These are phyloP conservation scores for Digitaria exilis DNA, from an alignment of 202 grass and related monocot species.

Conservation along the genomic window DNA sequence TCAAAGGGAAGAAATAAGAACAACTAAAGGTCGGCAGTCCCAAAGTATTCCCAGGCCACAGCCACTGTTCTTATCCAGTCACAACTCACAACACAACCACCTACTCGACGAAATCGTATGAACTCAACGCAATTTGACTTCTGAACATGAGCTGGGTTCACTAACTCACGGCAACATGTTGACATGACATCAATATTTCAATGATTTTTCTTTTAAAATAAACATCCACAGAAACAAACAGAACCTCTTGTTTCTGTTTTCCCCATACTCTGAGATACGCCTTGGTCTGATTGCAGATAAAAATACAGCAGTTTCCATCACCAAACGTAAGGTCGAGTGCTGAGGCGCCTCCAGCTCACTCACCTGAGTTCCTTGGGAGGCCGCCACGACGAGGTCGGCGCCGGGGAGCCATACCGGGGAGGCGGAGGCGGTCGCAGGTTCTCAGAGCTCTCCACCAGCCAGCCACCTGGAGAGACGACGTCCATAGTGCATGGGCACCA, in stretches of 20 bases:
- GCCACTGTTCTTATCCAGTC: not conserved
- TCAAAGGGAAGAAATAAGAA: not conserved
- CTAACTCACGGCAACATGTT: not conserved
- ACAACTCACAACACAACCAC: not conserved
- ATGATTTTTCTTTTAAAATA: not conserved
- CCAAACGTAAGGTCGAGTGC: not conserved
- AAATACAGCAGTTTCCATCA: not conserved
- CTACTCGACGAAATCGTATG: not conserved
- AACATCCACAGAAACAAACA: not conserved
- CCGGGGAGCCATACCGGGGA: constrained; percentile 22
- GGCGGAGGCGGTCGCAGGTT: constrained; percentile 43
- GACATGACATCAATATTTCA: not conserved
- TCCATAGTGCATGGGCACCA: not conserved
- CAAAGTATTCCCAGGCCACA: constrained; percentile 35
- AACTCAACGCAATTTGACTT: not conserved
- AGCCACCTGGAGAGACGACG: constrained; percentile 47
- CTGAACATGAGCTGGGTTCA: constrained; percentile 4
- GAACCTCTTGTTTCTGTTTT: not conserved
- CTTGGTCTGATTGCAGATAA: not conserved
- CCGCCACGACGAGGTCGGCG: constrained; percentile 27
- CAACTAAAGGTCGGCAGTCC: not conserved
- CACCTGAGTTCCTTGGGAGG: constrained; percentile 71
- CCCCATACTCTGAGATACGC: not conserved
- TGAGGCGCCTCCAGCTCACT: constrained; percentile 15
- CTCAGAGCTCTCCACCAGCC: constrained; percentile 66